A percentile compares a stretch with the other conserved stretches of the same genome.
Conservation (phyloP, 2,329 filamentous ascomycete genomes). For the Trichophyton rubrum region DNA sequence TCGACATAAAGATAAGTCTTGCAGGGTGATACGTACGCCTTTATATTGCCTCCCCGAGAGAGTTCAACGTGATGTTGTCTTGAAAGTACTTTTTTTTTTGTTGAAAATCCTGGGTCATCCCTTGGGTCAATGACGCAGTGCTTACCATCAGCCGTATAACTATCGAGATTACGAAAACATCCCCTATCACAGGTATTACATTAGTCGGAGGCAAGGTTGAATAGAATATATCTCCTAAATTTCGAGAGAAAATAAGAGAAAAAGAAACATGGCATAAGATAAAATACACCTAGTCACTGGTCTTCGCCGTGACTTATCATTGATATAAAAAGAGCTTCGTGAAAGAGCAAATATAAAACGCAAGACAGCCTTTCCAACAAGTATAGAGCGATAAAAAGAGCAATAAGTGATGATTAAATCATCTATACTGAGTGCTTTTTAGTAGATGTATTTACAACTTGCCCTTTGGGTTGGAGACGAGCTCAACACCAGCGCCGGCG, state of each 20-base stretch:
- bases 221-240: not conserved
- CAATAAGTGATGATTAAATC: not conserved
- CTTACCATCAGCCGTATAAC: not conserved
- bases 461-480: slow-evolving; percentile 20
- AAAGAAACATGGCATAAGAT: not conserved
- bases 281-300: not conserved
- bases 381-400: not conserved
- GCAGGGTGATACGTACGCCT: not conserved
- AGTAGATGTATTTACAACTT: slow-evolving; percentile 10
- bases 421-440: not conserved
- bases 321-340: not conserved
- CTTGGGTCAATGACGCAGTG: not conserved
- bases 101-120: not conserved
- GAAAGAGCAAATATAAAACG: not conserved
- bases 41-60: not conserved
- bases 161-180: not conserved
- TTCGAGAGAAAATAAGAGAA: not conserved
- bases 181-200: not conserved
- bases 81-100: not conserved
- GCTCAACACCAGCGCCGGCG: slow-evolving; percentile 64
- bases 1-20: not conserved
- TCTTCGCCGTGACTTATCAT: not conserved
- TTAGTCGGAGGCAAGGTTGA: not conserved
- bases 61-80: not conserved
- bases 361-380: not conserved